Percentiles rank a stretch among this genome's conserved stretches.
Evolutionary conservation across 495 filamentous ascomycete genomes (phyloP).

Genomic region (Tuber magnatum): DNA sequence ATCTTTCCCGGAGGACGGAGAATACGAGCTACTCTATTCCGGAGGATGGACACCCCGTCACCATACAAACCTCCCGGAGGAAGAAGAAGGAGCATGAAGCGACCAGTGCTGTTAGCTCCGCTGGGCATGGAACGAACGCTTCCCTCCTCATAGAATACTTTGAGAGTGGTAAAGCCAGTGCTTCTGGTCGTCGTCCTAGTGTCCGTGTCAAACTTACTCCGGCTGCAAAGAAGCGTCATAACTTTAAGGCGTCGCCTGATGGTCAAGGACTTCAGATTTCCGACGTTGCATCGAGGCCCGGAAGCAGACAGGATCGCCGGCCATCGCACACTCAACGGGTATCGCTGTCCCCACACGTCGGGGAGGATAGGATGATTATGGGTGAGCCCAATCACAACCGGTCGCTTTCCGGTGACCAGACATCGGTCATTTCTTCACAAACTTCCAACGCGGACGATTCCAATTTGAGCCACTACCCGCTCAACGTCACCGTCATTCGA

Average conservation of each 20-base stretch:
- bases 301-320: constrained; percentile 19
- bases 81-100: constrained; percentile 50
- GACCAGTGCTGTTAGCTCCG: constrained; percentile 17
- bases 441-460: constrained; percentile 35
- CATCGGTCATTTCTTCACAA: constrained; percentile 31
- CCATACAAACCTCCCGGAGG: constrained; percentile 67
- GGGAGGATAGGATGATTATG: constrained; percentile 38
- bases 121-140: constrained; percentile 47
- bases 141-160: constrained; percentile 98
- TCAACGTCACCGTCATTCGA: constrained; percentile 37
- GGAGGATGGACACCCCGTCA: constrained; percentile 90
- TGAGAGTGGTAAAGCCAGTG: constrained; percentile 65
- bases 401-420: constrained; percentile 39
- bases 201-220: constrained; percentile 93
- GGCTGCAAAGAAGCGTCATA: constrained; percentile 45
- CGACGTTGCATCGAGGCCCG: constrained; percentile 29
- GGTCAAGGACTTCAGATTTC: constrained; percentile 34
- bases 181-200: constrained; percentile 64
- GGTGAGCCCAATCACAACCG: constrained; percentile 30
- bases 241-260: constrained; percentile 35
- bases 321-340: constrained; percentile 38
- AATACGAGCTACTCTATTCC: constrained; percentile 82
- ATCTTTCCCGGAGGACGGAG: constrained; percentile 53
- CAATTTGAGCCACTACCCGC: constrained; percentile 19
- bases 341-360: constrained; percentile 35